A percentile compares a stretch with the other conserved stretches of the same genome.
Conservation (phyloP, 1,284 basidiomycete genomes). For the Neonothopanus nambi region DNA sequence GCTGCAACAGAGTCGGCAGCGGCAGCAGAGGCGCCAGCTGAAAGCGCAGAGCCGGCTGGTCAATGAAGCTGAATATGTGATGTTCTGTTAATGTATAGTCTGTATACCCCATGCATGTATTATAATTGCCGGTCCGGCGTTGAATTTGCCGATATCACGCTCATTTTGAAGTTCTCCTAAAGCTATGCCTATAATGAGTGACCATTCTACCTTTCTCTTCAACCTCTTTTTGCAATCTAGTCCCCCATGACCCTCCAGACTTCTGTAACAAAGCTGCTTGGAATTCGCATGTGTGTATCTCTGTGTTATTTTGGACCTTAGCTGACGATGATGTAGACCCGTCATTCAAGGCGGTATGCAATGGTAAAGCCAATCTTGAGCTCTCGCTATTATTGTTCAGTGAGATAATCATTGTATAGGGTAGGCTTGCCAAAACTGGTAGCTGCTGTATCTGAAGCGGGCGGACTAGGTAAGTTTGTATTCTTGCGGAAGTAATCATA, state of each 20-base stretch:
- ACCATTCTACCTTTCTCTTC: not conserved
- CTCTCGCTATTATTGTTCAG: not conserved
- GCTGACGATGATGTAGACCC: constrained; percentile 44
- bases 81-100: no score
- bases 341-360: constrained; percentile 86
- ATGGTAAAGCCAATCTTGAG: constrained; percentile 53
- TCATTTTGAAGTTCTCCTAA: not conserved
- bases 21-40: no score
- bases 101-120: no score
- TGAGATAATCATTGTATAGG: constrained; percentile 40
- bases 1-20: not conserved
- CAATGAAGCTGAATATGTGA: no score
- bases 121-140: no score
- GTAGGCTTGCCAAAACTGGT: constrained; percentile 75
- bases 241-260: constrained; percentile 43
- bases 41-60: no score
- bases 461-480: constrained; percentile 60
- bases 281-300: constrained; percentile 52
- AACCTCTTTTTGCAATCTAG: not conserved
- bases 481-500: no score
- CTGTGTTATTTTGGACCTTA: constrained; percentile 1
- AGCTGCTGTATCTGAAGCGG: constrained; percentile 84
- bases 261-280: constrained; percentile 51
- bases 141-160: no score
- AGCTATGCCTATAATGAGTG: no score